A percentile compares a stretch with the other conserved stretches of the same genome.
These are phyloP conservation scores for Sungouiella blattae DNA, from an alignment of 805 yeast genomes.

Conservation along the genomic window DNA sequence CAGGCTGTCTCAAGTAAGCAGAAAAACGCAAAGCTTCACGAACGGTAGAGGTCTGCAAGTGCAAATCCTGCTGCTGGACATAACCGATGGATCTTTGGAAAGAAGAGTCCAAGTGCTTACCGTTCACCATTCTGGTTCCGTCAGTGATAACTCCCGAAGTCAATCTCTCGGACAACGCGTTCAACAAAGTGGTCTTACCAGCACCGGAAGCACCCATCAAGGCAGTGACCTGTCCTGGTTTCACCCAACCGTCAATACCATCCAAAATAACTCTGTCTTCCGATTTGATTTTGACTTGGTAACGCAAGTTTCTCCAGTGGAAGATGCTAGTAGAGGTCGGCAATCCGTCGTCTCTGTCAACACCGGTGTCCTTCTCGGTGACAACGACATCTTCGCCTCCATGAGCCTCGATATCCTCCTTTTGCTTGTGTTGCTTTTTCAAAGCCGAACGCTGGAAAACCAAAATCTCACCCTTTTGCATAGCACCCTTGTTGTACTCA, in stretches of 20 bases:
- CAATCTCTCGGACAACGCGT: conserved; percentile 30
- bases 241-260: conserved; percentile 14
- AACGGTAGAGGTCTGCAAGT: conserved; percentile 29
- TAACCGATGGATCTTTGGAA: conserved; percentile 34
- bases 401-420: not conserved
- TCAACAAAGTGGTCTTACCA: conserved; percentile 45
- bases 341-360: conserved; percentile 2
- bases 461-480: conserved; percentile 69
- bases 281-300: conserved; percentile 52
- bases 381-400: not conserved
- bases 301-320: conserved; percentile 76
- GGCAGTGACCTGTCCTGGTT: conserved; percentile 69
- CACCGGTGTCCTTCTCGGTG: not conserved
- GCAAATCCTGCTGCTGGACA: conserved; percentile 34
- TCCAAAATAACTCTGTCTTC: conserved; percentile 3
- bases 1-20: conserved; percentile 27
- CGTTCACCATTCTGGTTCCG: conserved; percentile 36
- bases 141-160: conserved; percentile 23
- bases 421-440: not conserved
- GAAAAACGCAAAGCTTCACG: conserved; percentile 26
- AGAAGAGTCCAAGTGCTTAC: conserved; percentile 20
- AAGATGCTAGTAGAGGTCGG: conserved; percentile 36
- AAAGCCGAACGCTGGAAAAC: conserved; percentile 42
- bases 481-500: conserved; percentile 58
- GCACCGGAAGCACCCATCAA: conserved; percentile 54